Percentiles rank a stretch among this genome's conserved stretches.
phyloP scores from a whole-genome alignment of 2,329 filamentous ascomycete genomes.

The Calonectria multiphialidica region DNA sequence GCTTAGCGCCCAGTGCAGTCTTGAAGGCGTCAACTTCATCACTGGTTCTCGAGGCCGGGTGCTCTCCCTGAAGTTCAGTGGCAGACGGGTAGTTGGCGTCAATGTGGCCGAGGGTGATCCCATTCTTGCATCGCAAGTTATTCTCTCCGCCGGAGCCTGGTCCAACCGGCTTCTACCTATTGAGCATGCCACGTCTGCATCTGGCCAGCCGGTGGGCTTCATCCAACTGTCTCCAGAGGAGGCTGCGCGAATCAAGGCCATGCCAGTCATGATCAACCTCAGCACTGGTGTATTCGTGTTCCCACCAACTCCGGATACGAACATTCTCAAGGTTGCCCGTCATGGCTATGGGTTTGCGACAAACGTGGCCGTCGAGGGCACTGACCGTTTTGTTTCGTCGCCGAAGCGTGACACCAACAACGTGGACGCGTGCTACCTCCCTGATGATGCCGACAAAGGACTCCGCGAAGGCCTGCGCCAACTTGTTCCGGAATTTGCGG shows the following conservation, averaged over 20 bases:
- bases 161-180: conserved; percentile 67
- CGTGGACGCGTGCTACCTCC: conserved; percentile 56
- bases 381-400: conserved; percentile 42
- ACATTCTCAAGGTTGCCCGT: conserved; percentile 70
- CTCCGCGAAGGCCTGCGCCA: conserved; percentile 64
- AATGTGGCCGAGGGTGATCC: conserved; percentile 50
- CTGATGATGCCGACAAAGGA: conserved; percentile 63
- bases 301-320: conserved; percentile 60
- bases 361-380: conserved; percentile 32
- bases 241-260: conserved; percentile 61
- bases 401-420: conserved; percentile 52
- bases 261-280: conserved; percentile 71
- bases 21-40: conserved; percentile 46
- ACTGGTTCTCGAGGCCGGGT: conserved; percentile 46
- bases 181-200: conserved; percentile 70
- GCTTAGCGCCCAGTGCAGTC: conserved; percentile 42
- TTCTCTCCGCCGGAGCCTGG: conserved; percentile 79
- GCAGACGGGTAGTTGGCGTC: conserved; percentile 39
- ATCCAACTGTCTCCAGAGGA: conserved; percentile 71
- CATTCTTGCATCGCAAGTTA: conserved; percentile 68
- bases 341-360: conserved; percentile 69
- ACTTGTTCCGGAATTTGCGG: conserved; percentile 66
- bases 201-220: conserved; percentile 76
- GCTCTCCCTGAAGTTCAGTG: conserved; percentile 33
- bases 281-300: conserved; percentile 67